These are phyloP conservation scores for Coffea eugenioides DNA, from an alignment of 257 asterid species.

Conservation along the genomic window DNA sequence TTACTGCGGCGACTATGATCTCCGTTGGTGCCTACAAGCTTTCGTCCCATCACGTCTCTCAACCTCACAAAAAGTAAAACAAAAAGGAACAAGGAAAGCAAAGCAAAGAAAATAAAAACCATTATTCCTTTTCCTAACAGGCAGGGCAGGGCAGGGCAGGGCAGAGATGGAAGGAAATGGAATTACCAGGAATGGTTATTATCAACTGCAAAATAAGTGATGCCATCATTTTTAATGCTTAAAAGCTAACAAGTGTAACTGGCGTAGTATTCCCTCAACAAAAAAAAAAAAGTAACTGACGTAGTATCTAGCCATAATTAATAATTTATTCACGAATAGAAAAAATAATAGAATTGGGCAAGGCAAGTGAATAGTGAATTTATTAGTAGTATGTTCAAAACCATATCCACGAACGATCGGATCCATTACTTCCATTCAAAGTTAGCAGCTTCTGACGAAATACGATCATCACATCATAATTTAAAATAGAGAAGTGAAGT, in stretches of 20 bases:
- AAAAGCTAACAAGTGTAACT: neutral
- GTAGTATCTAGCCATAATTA: neutral
- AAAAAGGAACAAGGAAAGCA: neutral
- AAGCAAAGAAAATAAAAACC: neutral
- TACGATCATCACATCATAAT: neutral
- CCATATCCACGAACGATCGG: conserved; percentile 4
- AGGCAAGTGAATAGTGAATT: neutral
- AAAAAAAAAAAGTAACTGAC: neutral
- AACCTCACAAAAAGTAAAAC: too few relatives aligned
- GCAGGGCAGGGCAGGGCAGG: neutral
- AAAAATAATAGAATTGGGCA: neutral
- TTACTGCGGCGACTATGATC: neutral
- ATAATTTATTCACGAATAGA: neutral
- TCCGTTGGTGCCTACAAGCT: neutral
- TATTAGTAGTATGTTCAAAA: neutral
- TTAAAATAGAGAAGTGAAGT: neutral
- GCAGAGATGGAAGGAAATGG: conserved; percentile 1
- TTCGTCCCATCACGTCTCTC: neutral
- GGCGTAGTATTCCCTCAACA: neutral
- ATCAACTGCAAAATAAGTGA: neutral
- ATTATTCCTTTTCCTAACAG: neutral
- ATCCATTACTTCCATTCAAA: conserved; percentile 8
- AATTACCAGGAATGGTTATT: neutral
- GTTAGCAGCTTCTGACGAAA: neutral
- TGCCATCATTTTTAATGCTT: neutral